phyloP scores from a whole-genome alignment of 106 monocot genomes.

The Phalaenopsis aphrodite region DNA sequence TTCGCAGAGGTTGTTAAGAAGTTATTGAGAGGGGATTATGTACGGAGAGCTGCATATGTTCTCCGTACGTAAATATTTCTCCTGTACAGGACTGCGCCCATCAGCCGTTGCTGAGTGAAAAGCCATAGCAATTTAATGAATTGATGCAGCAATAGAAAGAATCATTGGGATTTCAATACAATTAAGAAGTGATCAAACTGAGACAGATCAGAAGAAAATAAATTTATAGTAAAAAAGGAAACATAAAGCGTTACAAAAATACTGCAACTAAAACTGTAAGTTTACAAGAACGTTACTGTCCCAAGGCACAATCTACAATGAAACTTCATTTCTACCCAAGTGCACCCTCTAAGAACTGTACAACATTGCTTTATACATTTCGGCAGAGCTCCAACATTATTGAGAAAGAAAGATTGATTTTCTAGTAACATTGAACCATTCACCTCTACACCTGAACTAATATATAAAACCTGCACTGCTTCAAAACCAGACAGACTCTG shows the following conservation, averaged over 20 bases:
- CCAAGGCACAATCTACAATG: neutral
- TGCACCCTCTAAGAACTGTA: conserved; percentile 3
- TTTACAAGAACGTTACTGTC: neutral
- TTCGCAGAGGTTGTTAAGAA: too few relatives aligned
- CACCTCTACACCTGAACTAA: neutral
- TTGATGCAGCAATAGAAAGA: too few relatives aligned
- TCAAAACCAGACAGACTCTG: neutral
- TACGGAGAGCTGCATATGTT: too few relatives aligned
- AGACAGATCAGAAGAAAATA: too few relatives aligned
- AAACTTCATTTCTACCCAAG: neutral
- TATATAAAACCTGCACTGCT: neutral
- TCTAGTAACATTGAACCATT: neutral
- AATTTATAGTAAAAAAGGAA: neutral
- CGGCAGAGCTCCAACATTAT: neutral
- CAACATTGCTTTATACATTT: conserved; percentile 5
- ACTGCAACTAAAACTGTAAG: conserved; percentile 2
- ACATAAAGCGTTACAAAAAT: neutral
- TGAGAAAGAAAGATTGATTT: neutral
- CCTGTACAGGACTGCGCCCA: too few relatives aligned
- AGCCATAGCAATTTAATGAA: too few relatives aligned
- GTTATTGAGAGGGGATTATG: too few relatives aligned
- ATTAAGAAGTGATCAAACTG: neutral
- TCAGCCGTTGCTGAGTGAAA: too few relatives aligned
- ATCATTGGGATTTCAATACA: neutral
- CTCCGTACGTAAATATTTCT: too few relatives aligned